Base-by-base conservation (phyloP, 1,139 yeast genomes). In the Arxiozyma slooffiae region DNA sequence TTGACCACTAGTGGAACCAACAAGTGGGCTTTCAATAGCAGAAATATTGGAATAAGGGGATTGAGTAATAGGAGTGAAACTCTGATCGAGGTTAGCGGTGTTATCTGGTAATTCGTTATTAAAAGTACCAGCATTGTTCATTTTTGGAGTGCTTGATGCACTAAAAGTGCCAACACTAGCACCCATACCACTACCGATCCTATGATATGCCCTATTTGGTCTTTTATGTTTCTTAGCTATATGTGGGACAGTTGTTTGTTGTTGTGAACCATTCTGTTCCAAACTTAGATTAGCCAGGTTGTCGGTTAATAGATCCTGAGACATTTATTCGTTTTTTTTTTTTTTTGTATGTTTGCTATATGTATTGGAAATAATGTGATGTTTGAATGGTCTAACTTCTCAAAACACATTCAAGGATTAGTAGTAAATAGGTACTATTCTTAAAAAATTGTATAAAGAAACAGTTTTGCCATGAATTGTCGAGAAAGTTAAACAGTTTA, bases 141-240 rank as follows among this genome's bases (percentile, higher is more conserved):
- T 30, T 40, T 40, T 14, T 22, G 52, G 48, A 24, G 43, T 39
- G 7, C 44, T 20, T 7, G 56, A 49, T n/a, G 39, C 46, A 20
- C 44, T 50, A 39, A 49, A 47, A 26, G 42, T 42, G n/a, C 51
- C 44, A 6, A 52, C 18, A 17, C 8, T 36, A 7, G 49, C 39
- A 5, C 55, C 48, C 17, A 45, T 42, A 20, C 43, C 51, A 30
- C 36, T 30, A 14, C 26, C 38, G 21, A 42, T 30, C 7, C 11
- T 17, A 39, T 47, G 50, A 23, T 46, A 62, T 7, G 64, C 65
- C 37, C 66, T 57, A n/a, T 51, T 48, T 34, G 64, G 65, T 44
- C 63, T 59, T 48, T 51, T 56, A 34, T 49, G 46, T 39, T 56
- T 61, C 44, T 48, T 58, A 8, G 44, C 20, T 11, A 50, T 36